These are phyloP conservation scores for Acer saccharum DNA, from an alignment of 345 rosid species.

Conservation along the genomic window DNA sequence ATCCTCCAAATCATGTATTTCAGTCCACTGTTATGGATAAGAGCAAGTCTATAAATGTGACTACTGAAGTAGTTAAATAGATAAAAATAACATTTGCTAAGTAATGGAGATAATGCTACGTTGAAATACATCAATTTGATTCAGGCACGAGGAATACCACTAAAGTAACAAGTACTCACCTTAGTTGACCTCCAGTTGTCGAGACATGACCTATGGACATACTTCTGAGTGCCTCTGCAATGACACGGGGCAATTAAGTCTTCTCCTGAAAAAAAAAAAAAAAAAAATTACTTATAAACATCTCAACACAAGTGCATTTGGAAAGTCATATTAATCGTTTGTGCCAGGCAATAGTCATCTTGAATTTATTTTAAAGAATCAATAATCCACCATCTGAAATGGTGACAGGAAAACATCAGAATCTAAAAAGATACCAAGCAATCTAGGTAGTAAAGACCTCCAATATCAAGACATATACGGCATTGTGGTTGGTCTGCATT, in stretches of 20 bases:
- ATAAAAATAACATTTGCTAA: background rate
- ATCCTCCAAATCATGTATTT: slow-evolving; percentile 12
- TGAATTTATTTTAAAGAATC: background rate
- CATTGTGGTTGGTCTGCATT: slow-evolving; percentile 81
- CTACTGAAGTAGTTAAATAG: background rate
- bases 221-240: slow-evolving; percentile 97
- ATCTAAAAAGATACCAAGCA: slow-evolving; percentile 25
- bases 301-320: slow-evolving; percentile 11
- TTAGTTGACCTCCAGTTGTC: slow-evolving; percentile 99
- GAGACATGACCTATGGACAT: slow-evolving; percentile 95
- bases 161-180: slow-evolving; percentile 42
- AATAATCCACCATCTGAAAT: slow-evolving; percentile 15
- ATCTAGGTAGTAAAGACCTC: slow-evolving; percentile 51
- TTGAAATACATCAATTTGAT: slow-evolving; percentile 7
- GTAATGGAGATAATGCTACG: background rate
- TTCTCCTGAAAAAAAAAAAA: slow-evolving; percentile 51
- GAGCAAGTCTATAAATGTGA: slow-evolving; percentile 8
- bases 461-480: slow-evolving; percentile 94
- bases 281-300: slow-evolving; percentile 17
- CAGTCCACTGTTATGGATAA: background rate
- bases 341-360: background rate
- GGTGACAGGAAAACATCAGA: slow-evolving; percentile 10
- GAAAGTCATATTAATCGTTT: background rate
- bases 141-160: slow-evolving; percentile 8
- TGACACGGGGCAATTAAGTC: slow-evolving; percentile 96